A percentile compares a stretch with the other conserved stretches of the same genome.
Conservation (phyloP, 2,329 filamentous ascomycete species). For the Sclerotinia spermophila region DNA sequence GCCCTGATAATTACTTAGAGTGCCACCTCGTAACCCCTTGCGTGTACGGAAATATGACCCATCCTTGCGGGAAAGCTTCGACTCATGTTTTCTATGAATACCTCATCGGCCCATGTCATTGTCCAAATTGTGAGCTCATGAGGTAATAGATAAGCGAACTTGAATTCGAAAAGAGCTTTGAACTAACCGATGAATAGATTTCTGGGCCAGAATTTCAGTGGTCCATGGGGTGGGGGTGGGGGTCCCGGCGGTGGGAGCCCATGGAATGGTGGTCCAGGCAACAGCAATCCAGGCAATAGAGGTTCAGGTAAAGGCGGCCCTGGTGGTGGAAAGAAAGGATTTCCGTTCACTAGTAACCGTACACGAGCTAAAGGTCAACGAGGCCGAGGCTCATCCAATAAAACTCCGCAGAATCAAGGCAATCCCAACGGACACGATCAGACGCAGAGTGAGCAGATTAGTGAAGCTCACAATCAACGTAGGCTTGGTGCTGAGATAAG, state of each 20-base stretch:
- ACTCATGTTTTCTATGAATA: background rate
- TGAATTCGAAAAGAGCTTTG: too few relatives aligned
- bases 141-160: background rate
- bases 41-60: background rate
- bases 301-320: too few relatives aligned
- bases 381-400: background rate
- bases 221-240: too few relatives aligned
- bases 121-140: background rate
- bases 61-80: background rate
- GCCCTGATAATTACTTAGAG: background rate
- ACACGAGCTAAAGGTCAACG: background rate
- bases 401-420: background rate
- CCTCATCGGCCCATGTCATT: background rate
- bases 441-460: too few relatives aligned
- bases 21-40: background rate
- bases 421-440: too few relatives aligned
- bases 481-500: background rate
- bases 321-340: too few relatives aligned
- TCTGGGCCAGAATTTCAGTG: background rate
- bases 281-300: too few relatives aligned
- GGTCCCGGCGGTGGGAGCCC: too few relatives aligned
- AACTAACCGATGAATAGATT: too few relatives aligned
- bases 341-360: too few relatives aligned
- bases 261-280: too few relatives aligned
- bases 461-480: too few relatives aligned